These are phyloP conservation scores for Dothideomycetidae sp. DNA, from an alignment of 2,329 filamentous ascomycete genomes.

Conservation along the genomic window DNA sequence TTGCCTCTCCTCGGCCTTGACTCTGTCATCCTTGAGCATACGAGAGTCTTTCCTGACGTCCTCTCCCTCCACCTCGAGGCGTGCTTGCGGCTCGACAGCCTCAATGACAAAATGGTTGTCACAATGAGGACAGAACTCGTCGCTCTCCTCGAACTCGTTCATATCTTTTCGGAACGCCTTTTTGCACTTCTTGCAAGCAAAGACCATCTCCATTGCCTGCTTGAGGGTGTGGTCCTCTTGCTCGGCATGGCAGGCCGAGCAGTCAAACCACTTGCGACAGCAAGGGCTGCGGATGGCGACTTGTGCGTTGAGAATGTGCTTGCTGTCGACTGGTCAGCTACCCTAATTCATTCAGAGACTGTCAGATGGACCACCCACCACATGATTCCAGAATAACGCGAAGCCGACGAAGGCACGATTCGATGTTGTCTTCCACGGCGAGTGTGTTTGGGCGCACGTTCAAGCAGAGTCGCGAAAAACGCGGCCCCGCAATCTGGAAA, in stretches of 20 bases:
- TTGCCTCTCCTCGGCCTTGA: slow-evolving; percentile 44
- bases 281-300: slow-evolving; percentile 91
- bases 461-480: too few species aligned
- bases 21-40: slow-evolving; percentile 85
- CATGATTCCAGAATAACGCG: too few species aligned
- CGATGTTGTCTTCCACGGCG: too few species aligned
- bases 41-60: slow-evolving; percentile 70
- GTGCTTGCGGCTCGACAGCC: slow-evolving; percentile 67
- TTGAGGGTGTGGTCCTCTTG: slow-evolving; percentile 57
- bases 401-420: too few species aligned
- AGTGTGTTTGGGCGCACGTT: too few species aligned
- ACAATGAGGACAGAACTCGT: slow-evolving; percentile 98
- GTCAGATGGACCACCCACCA: too few species aligned
- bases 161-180: slow-evolving; percentile 96
- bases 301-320: slow-evolving; percentile 96
- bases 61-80: slow-evolving; percentile 77
- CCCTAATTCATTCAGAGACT: too few species aligned
- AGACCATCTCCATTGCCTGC: slow-evolving; percentile 74
- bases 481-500: too few species aligned
- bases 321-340: slow-evolving; percentile 42
- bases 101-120: slow-evolving; percentile 97
- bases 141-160: slow-evolving; percentile 82
- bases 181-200: slow-evolving; percentile 97
- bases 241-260: slow-evolving; percentile 84
- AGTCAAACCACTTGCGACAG: slow-evolving; percentile 98